phyloP scores from a whole-genome alignment of 257 asterid genomes.

The Asclepias syriaca region DNA sequence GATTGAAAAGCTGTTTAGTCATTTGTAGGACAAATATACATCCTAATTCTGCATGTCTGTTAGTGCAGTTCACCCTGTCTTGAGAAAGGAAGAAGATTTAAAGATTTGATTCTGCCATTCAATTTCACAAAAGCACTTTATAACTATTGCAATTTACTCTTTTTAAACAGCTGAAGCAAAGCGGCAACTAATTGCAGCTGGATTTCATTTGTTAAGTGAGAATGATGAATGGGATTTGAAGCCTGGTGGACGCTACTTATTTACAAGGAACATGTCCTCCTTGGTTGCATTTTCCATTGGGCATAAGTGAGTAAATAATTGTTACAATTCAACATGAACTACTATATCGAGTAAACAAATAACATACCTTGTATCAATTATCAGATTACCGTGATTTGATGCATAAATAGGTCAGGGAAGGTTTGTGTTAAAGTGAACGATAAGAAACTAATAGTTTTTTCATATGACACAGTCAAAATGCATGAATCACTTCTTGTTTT shows the following conservation, averaged over 20 bases:
- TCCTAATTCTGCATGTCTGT: not conserved
- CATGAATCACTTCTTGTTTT: not conserved
- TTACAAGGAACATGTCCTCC: constrained; percentile 94
- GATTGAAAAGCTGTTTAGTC: not conserved
- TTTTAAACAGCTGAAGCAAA: constrained; percentile 75
- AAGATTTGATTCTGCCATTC: not conserved
- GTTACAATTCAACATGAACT: constrained; percentile 4
- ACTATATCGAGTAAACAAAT: not conserved
- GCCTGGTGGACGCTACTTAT: constrained; percentile 97
- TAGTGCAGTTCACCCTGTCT: not conserved
- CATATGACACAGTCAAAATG: not conserved
- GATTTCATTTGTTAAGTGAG: constrained; percentile 81
- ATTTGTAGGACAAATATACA: not conserved
- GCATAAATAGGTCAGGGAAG: not conserved
- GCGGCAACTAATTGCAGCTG: constrained; percentile 78
- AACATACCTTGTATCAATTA: not conserved
- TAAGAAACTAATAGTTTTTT: constrained; percentile 1
- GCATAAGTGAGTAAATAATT: constrained; percentile 60
- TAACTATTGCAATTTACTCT: not conserved
- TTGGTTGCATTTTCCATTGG: constrained; percentile 95
- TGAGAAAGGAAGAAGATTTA: not conserved
- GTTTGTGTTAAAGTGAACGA: not conserved
- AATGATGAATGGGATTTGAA: constrained; percentile 89
- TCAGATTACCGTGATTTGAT: not conserved
- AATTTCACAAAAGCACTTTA: not conserved